These are phyloP conservation scores for Rhizophora mangle DNA, from an alignment of 345 rosid species.

Conservation along the genomic window DNA sequence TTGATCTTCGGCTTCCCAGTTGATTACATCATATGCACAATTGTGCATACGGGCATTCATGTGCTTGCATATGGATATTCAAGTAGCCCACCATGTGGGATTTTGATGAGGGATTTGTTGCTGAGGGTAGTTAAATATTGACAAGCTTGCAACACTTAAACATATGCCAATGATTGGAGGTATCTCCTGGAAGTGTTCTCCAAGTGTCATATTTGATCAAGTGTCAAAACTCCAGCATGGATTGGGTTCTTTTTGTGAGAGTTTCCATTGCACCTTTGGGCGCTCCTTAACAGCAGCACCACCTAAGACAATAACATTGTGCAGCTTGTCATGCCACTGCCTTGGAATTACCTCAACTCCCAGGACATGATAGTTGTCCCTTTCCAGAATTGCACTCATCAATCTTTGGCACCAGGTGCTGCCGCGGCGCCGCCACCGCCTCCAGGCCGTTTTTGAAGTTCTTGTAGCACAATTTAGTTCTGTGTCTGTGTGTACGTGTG, in stretches of 20 bases:
- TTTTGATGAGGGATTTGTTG: background rate
- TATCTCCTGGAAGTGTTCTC: background rate
- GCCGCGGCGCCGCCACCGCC: background rate
- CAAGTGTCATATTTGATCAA: background rate
- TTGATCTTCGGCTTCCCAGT: background rate
- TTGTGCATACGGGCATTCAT: background rate
- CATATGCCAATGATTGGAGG: slow-evolving; percentile 7
- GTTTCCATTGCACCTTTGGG: background rate
- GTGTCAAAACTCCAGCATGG: background rate
- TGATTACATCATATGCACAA: background rate
- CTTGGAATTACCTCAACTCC: background rate
- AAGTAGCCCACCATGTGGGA: background rate
- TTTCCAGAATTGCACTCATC: background rate
- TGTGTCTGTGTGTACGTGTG: no score
- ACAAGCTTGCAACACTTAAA: background rate
- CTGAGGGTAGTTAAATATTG: background rate
- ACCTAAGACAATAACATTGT: background rate
- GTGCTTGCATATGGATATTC: no score
- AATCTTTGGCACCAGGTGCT: background rate
- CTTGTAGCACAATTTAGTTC: no score
- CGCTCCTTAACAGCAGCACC: background rate
- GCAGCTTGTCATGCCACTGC: background rate
- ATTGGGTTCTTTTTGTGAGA: background rate
- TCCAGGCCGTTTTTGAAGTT: no score
- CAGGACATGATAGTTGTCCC: background rate